Percentiles rank a stretch among this genome's conserved stretches.
Evolutionary conservation across 371 early-diverging fungal species (phyloP).

Genomic region (Catenaria anguillulae): DNA sequence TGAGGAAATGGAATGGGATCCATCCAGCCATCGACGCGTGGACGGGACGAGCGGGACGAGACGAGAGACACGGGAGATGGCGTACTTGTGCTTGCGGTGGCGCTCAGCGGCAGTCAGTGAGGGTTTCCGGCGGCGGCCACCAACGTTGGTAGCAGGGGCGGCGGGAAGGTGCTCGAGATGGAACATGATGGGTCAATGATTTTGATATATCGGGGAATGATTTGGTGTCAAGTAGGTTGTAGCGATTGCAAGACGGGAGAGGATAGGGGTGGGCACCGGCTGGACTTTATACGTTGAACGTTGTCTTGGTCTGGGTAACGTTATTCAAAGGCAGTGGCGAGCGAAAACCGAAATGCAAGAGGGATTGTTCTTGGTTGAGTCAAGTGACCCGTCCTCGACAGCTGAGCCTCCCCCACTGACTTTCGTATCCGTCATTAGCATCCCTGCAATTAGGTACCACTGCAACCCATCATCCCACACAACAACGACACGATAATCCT

Average conservation of each 20-base stretch:
- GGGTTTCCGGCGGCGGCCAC: constrained; percentile 1
- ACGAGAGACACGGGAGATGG: background rate
- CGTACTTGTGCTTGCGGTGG: background rate
- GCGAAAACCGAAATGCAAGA: too few relatives aligned
- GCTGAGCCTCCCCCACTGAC: too few relatives aligned
- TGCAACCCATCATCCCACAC: too few relatives aligned
- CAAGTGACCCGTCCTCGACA: too few relatives aligned
- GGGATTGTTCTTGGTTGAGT: too few relatives aligned
- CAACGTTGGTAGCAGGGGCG: background rate
- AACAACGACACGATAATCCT: too few relatives aligned
- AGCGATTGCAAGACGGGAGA: background rate
- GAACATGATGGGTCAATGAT: background rate
- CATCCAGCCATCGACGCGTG: too few relatives aligned
- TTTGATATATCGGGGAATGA: background rate
- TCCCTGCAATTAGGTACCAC: too few relatives aligned
- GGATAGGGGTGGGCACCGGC: background rate
- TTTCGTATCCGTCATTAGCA: too few relatives aligned
- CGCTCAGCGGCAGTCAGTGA: background rate
- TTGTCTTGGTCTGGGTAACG: too few relatives aligned
- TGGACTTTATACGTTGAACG: background rate
- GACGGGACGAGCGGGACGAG: background rate
- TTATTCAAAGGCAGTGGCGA: too few relatives aligned
- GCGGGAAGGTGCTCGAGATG: background rate
- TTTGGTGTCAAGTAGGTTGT: background rate
- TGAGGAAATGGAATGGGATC: too few relatives aligned